Evolutionary conservation across 306 rosid genomes (phyloP).

Genomic region (Glycine latifolia): DNA sequence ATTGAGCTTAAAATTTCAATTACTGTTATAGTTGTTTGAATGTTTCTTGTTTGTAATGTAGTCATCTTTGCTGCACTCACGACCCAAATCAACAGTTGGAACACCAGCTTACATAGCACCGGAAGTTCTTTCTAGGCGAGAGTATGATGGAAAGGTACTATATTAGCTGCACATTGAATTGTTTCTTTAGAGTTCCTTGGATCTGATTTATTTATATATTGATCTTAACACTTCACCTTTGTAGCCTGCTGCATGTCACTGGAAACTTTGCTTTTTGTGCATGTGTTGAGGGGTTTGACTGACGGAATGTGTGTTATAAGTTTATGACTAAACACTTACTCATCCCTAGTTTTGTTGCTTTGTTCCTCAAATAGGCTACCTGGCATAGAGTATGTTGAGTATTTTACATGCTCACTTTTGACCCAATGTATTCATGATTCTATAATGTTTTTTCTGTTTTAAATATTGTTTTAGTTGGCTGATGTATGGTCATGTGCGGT

Average conservation of each 20-base stretch:
- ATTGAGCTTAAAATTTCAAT: conserved; percentile 17
- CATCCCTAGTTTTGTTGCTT: conserved; percentile 1
- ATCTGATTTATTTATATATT: conserved; percentile 12
- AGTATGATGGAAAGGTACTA: conserved; percentile 72
- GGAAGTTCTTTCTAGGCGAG: conserved; percentile 70
- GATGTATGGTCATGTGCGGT: conserved; percentile 87
- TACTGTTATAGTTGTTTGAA: background rate
- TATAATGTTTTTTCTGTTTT: conserved; percentile 28
- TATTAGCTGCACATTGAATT: background rate
- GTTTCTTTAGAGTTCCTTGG: conserved; percentile 18
- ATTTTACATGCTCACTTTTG: conserved; percentile 17
- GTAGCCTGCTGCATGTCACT: background rate
- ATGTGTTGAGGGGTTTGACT: background rate
- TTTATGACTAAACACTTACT: background rate
- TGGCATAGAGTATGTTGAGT: background rate
- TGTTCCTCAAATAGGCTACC: conserved; percentile 13
- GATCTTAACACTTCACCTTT: conserved; percentile 26
- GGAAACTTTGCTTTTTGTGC: background rate
- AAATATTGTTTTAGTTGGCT: conserved; percentile 57
- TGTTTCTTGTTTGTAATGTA: conserved; percentile 43
- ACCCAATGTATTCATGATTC: conserved; percentile 9
- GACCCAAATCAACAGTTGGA: conserved; percentile 78
- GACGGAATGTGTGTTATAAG: background rate
- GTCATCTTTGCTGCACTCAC: conserved; percentile 73
- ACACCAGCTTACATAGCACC: conserved; percentile 79